Conservation (phyloP, 1,284 basidiomycete species). For the Volvariella surrecta region DNA sequence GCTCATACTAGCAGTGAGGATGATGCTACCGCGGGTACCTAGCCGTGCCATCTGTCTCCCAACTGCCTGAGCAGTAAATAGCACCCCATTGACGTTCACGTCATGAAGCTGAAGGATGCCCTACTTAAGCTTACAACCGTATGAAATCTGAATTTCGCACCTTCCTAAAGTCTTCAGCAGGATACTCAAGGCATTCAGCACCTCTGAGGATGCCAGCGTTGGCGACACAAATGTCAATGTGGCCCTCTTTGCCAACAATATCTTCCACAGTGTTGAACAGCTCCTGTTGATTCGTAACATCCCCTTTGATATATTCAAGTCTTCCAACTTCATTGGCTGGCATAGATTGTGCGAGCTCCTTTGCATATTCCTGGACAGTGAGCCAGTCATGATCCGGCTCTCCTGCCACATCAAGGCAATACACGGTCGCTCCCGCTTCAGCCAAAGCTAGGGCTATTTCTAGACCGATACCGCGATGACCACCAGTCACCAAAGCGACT, state of each 20-base stretch:
- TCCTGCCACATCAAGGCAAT: conserved; percentile 41
- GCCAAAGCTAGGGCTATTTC: conserved; percentile 6
- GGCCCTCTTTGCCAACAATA: conserved; percentile 49
- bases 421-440: conserved; percentile 44
- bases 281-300: conserved; percentile 50
- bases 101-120: conserved; percentile 43
- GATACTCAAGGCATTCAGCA: conserved; percentile 60
- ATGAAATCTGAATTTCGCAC: conserved; percentile 21
- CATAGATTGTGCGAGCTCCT: not conserved
- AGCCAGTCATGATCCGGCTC: conserved; percentile 39
- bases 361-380: conserved; percentile 14
- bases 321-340: conserved; percentile 20
- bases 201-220: conserved; percentile 65
- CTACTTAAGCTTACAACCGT: not conserved
- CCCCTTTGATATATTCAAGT: conserved; percentile 53
- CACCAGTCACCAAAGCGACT: conserved; percentile 45
- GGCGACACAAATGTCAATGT: conserved; percentile 62
- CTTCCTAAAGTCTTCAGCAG: conserved; percentile 57
- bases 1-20: conserved; percentile 76
- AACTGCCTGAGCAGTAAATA: conserved; percentile 70
- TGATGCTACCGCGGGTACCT: conserved; percentile 62
- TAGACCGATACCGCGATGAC: conserved; percentile 23
- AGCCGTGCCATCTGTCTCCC: conserved; percentile 69
- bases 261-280: conserved; percentile 47
- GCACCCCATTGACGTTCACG: conserved; percentile 68